These are phyloP conservation scores for Malus fusca DNA, from an alignment of 306 rosid species.

Conservation along the genomic window DNA sequence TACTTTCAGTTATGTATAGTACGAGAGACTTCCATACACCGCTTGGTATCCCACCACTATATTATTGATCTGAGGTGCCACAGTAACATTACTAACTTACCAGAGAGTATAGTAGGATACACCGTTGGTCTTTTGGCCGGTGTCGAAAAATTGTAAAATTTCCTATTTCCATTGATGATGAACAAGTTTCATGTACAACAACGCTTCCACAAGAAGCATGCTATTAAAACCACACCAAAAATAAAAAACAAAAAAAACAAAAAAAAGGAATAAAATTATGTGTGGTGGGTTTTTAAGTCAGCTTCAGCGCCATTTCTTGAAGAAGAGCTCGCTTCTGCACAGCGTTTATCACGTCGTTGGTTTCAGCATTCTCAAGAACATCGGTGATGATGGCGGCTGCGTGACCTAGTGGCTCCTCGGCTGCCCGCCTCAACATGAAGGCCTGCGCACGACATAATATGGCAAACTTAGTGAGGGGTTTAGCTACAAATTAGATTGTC, in stretches of 20 bases:
- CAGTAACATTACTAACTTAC: neutral
- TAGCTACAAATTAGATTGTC: neutral
- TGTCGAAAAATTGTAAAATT: slow-evolving; percentile 11
- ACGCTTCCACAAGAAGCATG: slow-evolving; percentile 38
- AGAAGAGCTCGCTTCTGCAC: slow-evolving; percentile 89
- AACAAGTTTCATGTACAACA: slow-evolving; percentile 51
- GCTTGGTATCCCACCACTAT: neutral
- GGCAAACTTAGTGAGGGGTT: neutral
- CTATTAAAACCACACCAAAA: slow-evolving; percentile 14
- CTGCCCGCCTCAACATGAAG: slow-evolving; percentile 85
- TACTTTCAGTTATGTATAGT: too few relatives aligned
- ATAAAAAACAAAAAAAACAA: too few relatives aligned
- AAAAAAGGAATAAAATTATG: slow-evolving; percentile 16
- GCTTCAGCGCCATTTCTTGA: slow-evolving; percentile 92
- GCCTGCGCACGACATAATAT: slow-evolving; percentile 39
- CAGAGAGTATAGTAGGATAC: neutral
- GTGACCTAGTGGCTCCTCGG: slow-evolving; percentile 98
- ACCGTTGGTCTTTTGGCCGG: neutral
- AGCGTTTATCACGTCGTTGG: slow-evolving; percentile 74
- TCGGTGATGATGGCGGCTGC: slow-evolving; percentile 94
- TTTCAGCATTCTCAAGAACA: slow-evolving; percentile 92
- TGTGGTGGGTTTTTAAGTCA: slow-evolving; percentile 37
- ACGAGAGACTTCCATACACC: neutral
- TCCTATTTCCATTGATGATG: slow-evolving; percentile 33
- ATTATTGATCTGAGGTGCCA: too few relatives aligned